phyloP scores from a whole-genome alignment of 1,284 basidiomycete genomes.

The Dichomitus squalens region DNA sequence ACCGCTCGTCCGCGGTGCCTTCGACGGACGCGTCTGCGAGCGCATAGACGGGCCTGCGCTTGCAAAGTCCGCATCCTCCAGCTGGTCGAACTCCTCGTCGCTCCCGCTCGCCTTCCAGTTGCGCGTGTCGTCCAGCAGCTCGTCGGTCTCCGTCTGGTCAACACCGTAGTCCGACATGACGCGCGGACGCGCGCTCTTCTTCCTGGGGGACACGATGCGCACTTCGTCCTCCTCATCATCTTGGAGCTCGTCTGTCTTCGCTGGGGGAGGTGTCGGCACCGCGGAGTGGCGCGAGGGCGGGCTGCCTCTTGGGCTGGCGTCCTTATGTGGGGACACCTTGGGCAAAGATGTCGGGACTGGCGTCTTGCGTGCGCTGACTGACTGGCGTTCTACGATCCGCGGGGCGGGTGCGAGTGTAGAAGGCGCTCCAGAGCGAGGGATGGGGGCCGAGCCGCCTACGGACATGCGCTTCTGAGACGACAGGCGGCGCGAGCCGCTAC shows the following conservation, averaged over 20 bases:
- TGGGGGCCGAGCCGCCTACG: constrained; percentile 1
- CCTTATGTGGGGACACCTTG: neutral
- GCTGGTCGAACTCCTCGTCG: constrained; percentile 12
- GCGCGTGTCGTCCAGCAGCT: neutral
- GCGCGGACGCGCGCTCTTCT: constrained; percentile 15
- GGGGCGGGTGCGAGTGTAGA: neutral
- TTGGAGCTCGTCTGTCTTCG: constrained; percentile 8
- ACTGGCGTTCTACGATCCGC: constrained; percentile 2
- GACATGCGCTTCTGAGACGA: constrained; percentile 16
- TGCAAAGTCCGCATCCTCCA: constrained; percentile 14
- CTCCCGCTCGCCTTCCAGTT: neutral
- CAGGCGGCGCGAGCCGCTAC: constrained; percentile 4
- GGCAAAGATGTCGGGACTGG: neutral
- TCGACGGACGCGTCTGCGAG: neutral
- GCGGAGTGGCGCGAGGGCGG: neutral
- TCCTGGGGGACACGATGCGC: constrained; percentile 18
- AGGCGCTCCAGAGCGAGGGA: neutral
- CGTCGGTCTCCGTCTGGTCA: neutral
- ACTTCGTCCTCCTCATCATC: constrained; percentile 18
- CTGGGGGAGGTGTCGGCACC: neutral
- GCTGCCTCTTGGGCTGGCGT: neutral
- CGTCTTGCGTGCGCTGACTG: constrained; percentile 4
- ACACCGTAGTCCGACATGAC: constrained; percentile 21
- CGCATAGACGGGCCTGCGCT: neutral
- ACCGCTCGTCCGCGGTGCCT: constrained; percentile 3